These are phyloP conservation scores for Candida ipomoeae DNA, from an alignment of 805 yeast species.

Conservation along the genomic window DNA sequence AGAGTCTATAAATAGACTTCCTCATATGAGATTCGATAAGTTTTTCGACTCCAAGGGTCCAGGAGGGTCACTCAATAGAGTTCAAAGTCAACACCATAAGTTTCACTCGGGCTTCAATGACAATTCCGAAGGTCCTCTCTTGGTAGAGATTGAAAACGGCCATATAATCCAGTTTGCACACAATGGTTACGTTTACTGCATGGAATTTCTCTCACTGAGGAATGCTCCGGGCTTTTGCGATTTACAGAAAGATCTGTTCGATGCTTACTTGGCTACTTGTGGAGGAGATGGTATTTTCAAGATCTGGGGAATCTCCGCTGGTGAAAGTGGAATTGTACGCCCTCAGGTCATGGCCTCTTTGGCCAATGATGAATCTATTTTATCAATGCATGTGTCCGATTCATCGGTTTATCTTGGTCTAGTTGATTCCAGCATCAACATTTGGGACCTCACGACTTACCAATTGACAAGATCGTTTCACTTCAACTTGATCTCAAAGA, in stretches of 20 bases:
- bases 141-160: slow-evolving; percentile 63
- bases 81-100: slow-evolving; percentile 26
- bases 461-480: slow-evolving; percentile 55
- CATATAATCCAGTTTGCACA: slow-evolving; percentile 82
- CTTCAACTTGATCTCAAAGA: slow-evolving; percentile 13
- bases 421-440: slow-evolving; percentile 66
- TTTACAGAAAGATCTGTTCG: slow-evolving; percentile 14
- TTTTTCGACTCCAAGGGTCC: slow-evolving; percentile 92
- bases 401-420: slow-evolving; percentile 82
- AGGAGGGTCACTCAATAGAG: slow-evolving; percentile 47
- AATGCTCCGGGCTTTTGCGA: slow-evolving; percentile 19
- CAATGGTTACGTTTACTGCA: slow-evolving; percentile 81
- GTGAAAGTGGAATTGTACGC: slow-evolving; percentile 7
- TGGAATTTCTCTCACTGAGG: slow-evolving; percentile 32
- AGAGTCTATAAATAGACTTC: slow-evolving; percentile 26
- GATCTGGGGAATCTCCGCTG: slow-evolving; percentile 55
- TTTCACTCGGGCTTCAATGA: slow-evolving; percentile 10
- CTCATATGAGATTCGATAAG: slow-evolving; percentile 66
- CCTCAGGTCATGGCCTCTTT: slow-evolving; percentile 21
- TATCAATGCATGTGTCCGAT: slow-evolving; percentile 61
- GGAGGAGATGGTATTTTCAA: slow-evolving; percentile 92
- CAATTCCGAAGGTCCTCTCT: slow-evolving; percentile 18
- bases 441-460: slow-evolving; percentile 82
- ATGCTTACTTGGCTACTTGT: slow-evolving; percentile 40
- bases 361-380: slow-evolving; percentile 64